Evolutionary conservation across 2,329 filamentous ascomycete species (phyloP).

Genomic region (Colletotrichum nymphaeae): DNA sequence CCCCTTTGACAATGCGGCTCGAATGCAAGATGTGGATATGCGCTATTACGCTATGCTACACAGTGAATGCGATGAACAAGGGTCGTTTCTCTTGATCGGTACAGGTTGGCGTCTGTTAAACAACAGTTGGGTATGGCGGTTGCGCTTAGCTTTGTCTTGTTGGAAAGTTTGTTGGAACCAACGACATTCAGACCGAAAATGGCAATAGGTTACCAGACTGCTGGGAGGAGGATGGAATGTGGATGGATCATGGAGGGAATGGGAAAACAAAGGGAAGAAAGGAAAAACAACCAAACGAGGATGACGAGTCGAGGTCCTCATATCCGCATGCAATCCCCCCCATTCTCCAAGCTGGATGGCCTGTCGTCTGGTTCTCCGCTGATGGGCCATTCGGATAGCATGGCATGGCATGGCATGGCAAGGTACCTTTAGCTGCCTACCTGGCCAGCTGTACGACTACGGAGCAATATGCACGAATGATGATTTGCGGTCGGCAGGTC

Average conservation of each 20-base stretch:
- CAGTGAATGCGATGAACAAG: slow-evolving; percentile 12
- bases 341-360: background rate
- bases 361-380: background rate
- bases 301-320: slow-evolving; percentile 21
- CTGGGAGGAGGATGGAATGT: slow-evolving; percentile 17
- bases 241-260: background rate
- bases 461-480: background rate
- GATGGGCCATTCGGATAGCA: slow-evolving; percentile 4
- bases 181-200: background rate
- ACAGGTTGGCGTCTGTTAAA: background rate
- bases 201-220: slow-evolving; percentile 23
- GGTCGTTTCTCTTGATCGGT: background rate
- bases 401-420: background rate
- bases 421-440: background rate
- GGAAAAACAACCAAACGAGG: slow-evolving; percentile 6
- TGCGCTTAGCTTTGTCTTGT: background rate
- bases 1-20: slow-evolving; percentile 13
- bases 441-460: too few species aligned
- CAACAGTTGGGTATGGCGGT: background rate
- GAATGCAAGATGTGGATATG: background rate
- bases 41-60: background rate
- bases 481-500: slow-evolving; percentile 12
- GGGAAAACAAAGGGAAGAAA: slow-evolving; percentile 18
- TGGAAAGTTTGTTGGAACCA: slow-evolving; percentile 11
- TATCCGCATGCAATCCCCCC: slow-evolving; percentile 7